These are phyloP conservation scores for Physcomitrellopsis africana DNA, from an alignment of 225 moss, liverwort and hornwort genomes.

Conservation along the genomic window DNA sequence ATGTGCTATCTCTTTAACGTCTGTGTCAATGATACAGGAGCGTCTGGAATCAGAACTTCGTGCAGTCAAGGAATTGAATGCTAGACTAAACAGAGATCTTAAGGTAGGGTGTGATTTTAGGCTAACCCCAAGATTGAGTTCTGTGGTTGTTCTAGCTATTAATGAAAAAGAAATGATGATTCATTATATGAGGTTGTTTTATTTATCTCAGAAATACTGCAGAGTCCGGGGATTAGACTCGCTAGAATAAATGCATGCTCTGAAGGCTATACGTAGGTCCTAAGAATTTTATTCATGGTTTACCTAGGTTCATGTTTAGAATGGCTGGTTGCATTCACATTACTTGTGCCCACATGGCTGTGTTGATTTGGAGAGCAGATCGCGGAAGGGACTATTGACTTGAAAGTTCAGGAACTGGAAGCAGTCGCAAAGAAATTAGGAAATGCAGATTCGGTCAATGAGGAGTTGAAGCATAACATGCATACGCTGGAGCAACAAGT, in stretches of 20 bases:
- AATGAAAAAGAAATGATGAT: not conserved
- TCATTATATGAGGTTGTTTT: not conserved
- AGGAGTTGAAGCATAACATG: conserved; percentile 60
- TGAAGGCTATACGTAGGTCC: conserved; percentile 9
- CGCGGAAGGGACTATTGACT: conserved; percentile 70
- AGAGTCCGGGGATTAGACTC: not conserved
- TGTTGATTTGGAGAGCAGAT: conserved; percentile 51
- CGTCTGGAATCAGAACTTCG: conserved; percentile 77
- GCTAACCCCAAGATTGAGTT: not conserved
- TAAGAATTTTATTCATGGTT: conserved; percentile 1
- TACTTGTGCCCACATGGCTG: conserved; percentile 23
- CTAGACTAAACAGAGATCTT: conserved; percentile 61
- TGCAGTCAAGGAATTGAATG: conserved; percentile 73
- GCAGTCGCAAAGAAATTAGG: conserved; percentile 62
- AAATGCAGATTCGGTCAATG: conserved; percentile 48
- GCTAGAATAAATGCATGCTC: not conserved
- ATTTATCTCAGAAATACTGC: conserved; percentile 7
- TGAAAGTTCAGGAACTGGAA: conserved; percentile 66
- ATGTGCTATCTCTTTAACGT: conserved; percentile 20
- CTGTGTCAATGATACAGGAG: conserved; percentile 56
- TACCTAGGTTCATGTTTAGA: conserved; percentile 6
- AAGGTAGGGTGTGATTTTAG: conserved; percentile 50
- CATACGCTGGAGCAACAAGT: conserved; percentile 88
- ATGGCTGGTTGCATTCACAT: conserved; percentile 13
- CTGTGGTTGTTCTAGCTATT: conserved; percentile 7